A percentile compares a stretch with the other conserved stretches of the same genome.
phyloP scores from a whole-genome alignment of 441 rosid species.

The Pelargonium fulgidum region DNA sequence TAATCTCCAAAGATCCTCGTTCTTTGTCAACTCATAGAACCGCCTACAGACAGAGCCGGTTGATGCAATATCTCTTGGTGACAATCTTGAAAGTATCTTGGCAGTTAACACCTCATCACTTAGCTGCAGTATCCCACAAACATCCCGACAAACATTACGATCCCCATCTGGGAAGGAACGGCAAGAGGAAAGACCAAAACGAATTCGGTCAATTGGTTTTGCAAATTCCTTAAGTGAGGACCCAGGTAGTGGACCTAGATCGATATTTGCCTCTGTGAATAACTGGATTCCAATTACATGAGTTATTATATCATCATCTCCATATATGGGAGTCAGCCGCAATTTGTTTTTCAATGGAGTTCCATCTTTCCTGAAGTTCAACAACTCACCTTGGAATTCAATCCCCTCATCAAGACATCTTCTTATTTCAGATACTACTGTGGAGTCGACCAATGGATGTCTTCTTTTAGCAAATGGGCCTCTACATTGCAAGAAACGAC shows the following conservation, averaged over 20 bases:
- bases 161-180: slow-evolving; percentile 39
- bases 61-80: slow-evolving; percentile 92
- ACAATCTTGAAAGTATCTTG: slow-evolving; percentile 63
- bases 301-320: slow-evolving; percentile 71
- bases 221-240: slow-evolving; percentile 43
- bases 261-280: slow-evolving; percentile 74
- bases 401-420: slow-evolving; percentile 76
- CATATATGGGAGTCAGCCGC: slow-evolving; percentile 78
- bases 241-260: slow-evolving; percentile 65
- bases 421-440: slow-evolving; percentile 66
- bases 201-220: slow-evolving; percentile 39
- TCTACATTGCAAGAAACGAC: slow-evolving; percentile 94
- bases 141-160: slow-evolving; percentile 61
- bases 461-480: slow-evolving; percentile 94
- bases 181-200: slow-evolving; percentile 32
- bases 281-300: slow-evolving; percentile 86
- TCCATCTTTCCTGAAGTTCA: slow-evolving; percentile 89
- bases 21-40: slow-evolving; percentile 65
- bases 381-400: slow-evolving; percentile 82
- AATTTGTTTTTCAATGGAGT: slow-evolving; percentile 75
- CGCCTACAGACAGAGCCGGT: slow-evolving; percentile 64
- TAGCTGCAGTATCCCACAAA: slow-evolving; percentile 64
- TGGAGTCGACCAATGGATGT: slow-evolving; percentile 77
- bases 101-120: slow-evolving; percentile 82
- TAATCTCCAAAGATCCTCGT: slow-evolving; percentile 91